phyloP scores from a whole-genome alignment of 257 asterid species.

The Solanum tarijense region DNA sequence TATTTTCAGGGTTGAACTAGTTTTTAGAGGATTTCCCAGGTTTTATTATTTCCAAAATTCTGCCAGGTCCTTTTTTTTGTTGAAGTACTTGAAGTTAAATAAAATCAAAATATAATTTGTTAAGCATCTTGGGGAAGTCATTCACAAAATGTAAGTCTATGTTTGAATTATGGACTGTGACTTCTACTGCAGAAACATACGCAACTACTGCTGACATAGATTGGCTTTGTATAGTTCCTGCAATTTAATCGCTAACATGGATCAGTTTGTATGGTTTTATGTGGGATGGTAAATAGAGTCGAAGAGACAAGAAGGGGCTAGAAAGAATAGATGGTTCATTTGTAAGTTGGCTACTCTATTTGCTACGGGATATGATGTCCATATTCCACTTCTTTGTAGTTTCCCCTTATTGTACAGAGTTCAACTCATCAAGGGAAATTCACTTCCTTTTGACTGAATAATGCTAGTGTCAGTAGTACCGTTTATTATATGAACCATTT shows the following conservation, averaged over 20 bases:
- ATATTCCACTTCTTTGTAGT: background rate
- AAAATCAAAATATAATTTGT: background rate
- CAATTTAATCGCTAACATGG: background rate
- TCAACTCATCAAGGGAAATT: background rate
- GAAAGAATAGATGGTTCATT: background rate
- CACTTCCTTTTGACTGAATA: background rate
- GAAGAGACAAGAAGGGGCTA: background rate
- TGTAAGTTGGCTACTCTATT: background rate
- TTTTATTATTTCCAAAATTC: background rate
- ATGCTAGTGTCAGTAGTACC: background rate
- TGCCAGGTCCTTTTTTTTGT: background rate
- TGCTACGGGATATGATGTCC: background rate
- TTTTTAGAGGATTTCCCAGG: background rate
- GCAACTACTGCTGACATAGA: background rate
- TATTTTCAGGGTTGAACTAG: background rate
- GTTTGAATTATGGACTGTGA: background rate
- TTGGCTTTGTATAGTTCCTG: background rate
- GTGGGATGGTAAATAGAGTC: background rate
- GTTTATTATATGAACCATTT: background rate
- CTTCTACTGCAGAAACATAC: background rate
- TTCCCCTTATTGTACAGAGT: background rate
- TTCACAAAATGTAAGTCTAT: background rate
- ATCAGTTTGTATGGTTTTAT: background rate
- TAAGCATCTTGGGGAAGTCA: background rate
- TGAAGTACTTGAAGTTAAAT: background rate